phyloP scores from a whole-genome alignment of 805 yeast species.

The Spathaspora hagerdaliae region DNA sequence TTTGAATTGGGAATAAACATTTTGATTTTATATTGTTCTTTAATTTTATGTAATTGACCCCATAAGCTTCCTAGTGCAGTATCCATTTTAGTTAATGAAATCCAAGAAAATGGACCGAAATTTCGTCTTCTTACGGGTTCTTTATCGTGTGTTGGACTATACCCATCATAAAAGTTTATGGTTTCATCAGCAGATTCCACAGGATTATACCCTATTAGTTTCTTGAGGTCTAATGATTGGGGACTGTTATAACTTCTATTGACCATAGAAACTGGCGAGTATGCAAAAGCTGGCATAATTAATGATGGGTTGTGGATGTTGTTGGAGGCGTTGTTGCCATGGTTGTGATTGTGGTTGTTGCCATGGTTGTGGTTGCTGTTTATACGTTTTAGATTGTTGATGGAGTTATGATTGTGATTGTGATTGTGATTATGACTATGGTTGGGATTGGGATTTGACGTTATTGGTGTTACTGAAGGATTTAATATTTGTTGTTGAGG shows the following conservation, averaged over 20 bases:
- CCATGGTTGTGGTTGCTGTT: no score
- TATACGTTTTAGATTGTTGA: no score
- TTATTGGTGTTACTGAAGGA: neutral
- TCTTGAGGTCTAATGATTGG: neutral
- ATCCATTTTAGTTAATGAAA: constrained; percentile 25
- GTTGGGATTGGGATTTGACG: neutral
- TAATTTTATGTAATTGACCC: constrained; percentile 6
- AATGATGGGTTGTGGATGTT: neutral
- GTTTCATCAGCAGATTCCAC: constrained; percentile 10
- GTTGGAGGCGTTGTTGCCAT: neutral
- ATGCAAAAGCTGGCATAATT: neutral
- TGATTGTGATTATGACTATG: no score
- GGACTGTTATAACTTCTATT: neutral
- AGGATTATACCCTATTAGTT: constrained; percentile 12
- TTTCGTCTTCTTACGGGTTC: constrained; percentile 22
- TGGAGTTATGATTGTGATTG: no score
- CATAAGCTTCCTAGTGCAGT: constrained; percentile 13
- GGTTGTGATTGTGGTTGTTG: no score
- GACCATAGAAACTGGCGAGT: no score
- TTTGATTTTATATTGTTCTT: constrained; percentile 2
- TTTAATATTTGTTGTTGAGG: neutral
- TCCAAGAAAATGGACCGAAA: constrained; percentile 31
- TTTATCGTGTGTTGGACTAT: constrained; percentile 19
- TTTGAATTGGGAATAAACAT: neutral
- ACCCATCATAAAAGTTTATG: constrained; percentile 16